Evolutionary conservation across 305 asterid species (phyloP).

Genomic region (Fraxinus albicans): DNA sequence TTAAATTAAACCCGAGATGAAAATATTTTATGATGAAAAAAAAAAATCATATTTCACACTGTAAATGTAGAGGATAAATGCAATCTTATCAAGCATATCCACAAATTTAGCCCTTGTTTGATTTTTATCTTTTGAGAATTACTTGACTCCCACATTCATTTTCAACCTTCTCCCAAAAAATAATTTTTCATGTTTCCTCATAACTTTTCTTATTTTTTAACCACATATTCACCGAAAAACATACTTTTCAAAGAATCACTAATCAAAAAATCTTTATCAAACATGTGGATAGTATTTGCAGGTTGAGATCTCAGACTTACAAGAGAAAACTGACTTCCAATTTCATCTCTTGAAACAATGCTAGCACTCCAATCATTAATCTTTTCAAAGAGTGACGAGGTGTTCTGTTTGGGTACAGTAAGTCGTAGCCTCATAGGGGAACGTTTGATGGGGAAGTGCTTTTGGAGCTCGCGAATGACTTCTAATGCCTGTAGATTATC

Average conservation of each 20-base stretch:
- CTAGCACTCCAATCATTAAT: constrained; percentile 57
- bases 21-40: neutral
- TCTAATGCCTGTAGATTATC: constrained; percentile 63
- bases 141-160: neutral
- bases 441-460: constrained; percentile 75
- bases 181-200: neutral
- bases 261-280: neutral
- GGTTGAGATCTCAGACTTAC: constrained; percentile 45
- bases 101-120: neutral
- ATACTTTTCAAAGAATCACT: neutral
- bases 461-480: constrained; percentile 83
- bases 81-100: neutral
- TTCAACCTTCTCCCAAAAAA: neutral
- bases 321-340: constrained; percentile 58
- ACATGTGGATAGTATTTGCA: neutral
- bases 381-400: constrained; percentile 55
- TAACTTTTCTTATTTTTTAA: neutral
- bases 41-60: too few relatives aligned
- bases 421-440: constrained; percentile 82
- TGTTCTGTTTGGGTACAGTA: constrained; percentile 53
- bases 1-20: neutral
- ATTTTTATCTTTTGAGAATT: neutral
- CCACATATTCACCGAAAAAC: neutral
- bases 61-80: neutral
- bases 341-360: constrained; percentile 61